Evolutionary conservation across 805 yeast genomes (phyloP).

Genomic region (Candida yuanshanica): DNA sequence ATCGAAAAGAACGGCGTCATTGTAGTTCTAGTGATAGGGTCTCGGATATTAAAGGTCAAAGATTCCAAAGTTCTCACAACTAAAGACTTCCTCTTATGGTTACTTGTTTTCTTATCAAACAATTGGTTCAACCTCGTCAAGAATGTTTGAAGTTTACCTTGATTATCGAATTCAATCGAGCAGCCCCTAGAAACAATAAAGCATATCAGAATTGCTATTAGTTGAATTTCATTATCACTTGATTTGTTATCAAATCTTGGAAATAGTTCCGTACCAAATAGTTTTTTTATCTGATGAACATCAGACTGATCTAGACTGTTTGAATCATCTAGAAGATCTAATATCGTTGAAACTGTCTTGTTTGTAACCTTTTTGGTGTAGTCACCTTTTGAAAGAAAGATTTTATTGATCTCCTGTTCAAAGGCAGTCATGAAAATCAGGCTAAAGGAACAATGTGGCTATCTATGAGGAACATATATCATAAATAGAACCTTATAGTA

Average conservation of each 20-base stretch:
- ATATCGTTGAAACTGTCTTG: not conserved
- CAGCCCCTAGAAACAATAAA: not conserved
- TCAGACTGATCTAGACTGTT: not conserved
- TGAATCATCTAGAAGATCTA: not conserved
- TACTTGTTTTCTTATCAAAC: conserved; percentile 7
- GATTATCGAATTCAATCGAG: conserved; percentile 1
- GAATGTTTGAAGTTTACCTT: conserved; percentile 5
- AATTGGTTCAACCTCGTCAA: conserved; percentile 15
- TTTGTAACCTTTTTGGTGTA: not conserved
- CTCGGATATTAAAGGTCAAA: conserved; percentile 1
- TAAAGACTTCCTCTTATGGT: not conserved
- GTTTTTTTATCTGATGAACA: not conserved
- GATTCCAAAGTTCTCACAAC: conserved; percentile 4
- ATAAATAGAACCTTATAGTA: no score
- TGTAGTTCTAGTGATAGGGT: conserved; percentile 1
- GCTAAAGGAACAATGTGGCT: not conserved
- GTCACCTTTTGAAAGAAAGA: not conserved
- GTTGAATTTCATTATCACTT: conserved; percentile 7
- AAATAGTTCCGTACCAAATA: conserved; percentile 3
- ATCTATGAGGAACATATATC: no score
- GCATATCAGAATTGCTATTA: conserved; percentile 1
- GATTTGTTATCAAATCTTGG: not conserved
- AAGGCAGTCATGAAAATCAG: not conserved
- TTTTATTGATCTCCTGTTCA: not conserved
- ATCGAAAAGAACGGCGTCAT: conserved; percentile 18